These are phyloP conservation scores for Pleurostoma richardsiae DNA, from an alignment of 2,329 filamentous ascomycete species.

Conservation along the genomic window DNA sequence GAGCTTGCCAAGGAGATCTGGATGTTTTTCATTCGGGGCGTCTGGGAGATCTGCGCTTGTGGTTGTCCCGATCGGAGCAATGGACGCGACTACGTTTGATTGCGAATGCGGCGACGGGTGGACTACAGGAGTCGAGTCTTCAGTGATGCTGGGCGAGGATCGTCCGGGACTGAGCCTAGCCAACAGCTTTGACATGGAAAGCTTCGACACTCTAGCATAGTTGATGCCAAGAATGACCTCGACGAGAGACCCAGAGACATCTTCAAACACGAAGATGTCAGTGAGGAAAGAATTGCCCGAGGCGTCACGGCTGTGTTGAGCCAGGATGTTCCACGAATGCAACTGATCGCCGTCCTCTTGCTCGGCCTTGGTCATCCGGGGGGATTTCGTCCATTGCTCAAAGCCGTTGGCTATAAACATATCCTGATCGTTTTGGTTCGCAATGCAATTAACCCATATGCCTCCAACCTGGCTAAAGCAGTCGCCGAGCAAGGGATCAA, in stretches of 20 bases:
- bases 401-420: slow-evolving; percentile 26
- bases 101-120: too few relatives aligned
- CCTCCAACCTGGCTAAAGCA: slow-evolving; percentile 28
- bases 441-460: slow-evolving; percentile 29
- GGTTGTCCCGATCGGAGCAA: too few relatives aligned
- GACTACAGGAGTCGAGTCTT: too few relatives aligned
- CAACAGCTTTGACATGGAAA: slow-evolving; percentile 22
- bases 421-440: slow-evolving; percentile 13
- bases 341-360: slow-evolving; percentile 9
- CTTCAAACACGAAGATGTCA: slow-evolving; percentile 29
- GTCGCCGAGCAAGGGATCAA: slow-evolving; percentile 21
- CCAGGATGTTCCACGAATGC: slow-evolving; percentile 21
- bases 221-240: slow-evolving; percentile 27
- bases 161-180: slow-evolving; percentile 2
- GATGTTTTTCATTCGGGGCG: too few relatives aligned
- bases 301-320: slow-evolving; percentile 13
- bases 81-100: too few relatives aligned
- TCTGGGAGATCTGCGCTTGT: too few relatives aligned
- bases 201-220: slow-evolving; percentile 19
- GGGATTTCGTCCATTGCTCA: slow-evolving; percentile 25
- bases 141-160: too few relatives aligned
- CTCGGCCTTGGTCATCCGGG: slow-evolving; percentile 6
- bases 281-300: slow-evolving; percentile 11
- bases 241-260: slow-evolving; percentile 15
- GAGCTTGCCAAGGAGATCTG: background rate